phyloP scores from a whole-genome alignment of 2,329 filamentous ascomycete species.

The Arthrobotrys sphaeroides region DNA sequence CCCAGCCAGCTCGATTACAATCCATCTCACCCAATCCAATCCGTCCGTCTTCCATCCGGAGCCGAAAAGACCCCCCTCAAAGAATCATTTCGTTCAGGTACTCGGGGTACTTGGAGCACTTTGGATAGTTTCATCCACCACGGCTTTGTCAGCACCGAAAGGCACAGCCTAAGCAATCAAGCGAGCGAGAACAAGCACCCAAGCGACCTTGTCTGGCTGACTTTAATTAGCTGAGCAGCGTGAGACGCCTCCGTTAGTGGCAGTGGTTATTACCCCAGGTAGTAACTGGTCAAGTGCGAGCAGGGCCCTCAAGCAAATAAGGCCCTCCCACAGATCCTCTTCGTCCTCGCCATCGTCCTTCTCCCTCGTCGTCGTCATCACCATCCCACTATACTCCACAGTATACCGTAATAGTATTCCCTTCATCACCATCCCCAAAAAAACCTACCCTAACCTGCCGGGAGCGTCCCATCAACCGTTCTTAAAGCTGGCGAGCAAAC shows the following conservation, averaged over 20 bases:
- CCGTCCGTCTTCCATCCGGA: background rate
- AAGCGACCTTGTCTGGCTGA: background rate
- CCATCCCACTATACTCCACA: background rate
- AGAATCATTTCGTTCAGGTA: background rate
- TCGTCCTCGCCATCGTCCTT: background rate
- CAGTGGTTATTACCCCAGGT: background rate
- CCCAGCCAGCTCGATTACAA: background rate
- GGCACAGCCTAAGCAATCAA: background rate
- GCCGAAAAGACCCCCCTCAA: background rate
- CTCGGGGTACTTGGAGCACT: too few relatives aligned
- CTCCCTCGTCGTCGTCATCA: background rate
- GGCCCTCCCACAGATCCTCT: background rate
- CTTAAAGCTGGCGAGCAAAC: slow-evolving; percentile 54
- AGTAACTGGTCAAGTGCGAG: background rate
- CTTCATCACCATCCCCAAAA: background rate
- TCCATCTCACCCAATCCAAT: background rate
- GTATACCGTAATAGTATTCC: too few relatives aligned
- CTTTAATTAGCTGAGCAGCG: background rate
- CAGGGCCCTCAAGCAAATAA: background rate
- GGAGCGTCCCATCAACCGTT: slow-evolving; percentile 8
- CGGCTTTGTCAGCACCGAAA: slow-evolving; percentile 32
- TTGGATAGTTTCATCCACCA: background rate
- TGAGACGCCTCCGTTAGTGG: slow-evolving; percentile 25
- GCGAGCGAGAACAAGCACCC: slow-evolving; percentile 25
- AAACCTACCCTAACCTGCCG: background rate